Base-by-base conservation (phyloP, 768 basidiomycete species). In the Leccinellum albellum region DNA sequence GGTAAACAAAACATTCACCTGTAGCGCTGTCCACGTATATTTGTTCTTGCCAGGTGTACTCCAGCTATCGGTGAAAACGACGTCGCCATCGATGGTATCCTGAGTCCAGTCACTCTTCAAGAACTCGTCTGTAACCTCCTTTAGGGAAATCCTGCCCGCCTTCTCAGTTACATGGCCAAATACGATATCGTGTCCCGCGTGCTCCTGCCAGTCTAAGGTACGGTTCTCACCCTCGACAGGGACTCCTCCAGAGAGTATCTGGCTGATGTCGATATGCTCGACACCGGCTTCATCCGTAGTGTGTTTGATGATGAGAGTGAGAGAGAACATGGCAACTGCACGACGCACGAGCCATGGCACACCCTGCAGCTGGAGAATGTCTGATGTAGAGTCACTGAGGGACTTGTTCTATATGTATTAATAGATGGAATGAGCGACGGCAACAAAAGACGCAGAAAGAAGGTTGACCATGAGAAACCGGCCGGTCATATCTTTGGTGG, bases 341-440 rank as follows among this genome's bases (percentile, higher is more conserved):
- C 79, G 84, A 61, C 90, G 82, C 61, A 76, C 87, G 47, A 85
- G 57, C 89, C 89, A 92, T 32, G 84, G 69, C 31, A 92, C 78
- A 50, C 90, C 90, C 68, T 91, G 90, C 3, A 87, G 75, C 31
- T 70, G 67, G 42, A 92, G 82, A 59, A 92, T 85, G 26, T 76
- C 76, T 52, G 90, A 88, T 5, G 78, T 77, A 29, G 66, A 63
- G 62, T 86, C 87, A 40, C 84, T 87, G 53, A 89, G 77, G 2
- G 74, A 45, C 71, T 87, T 90, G 76, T 87, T 89, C 89, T 91
- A 57, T 91, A 57, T 53, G 20, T 42, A 45, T 48, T 17, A 9
- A 47, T n/a, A 44, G 20, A 24, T 31, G 21, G 32, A 40, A 44
- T 60, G 45, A 63, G 60, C 44, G 9, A 33, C 15, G 50, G 42